Percentiles rank a stretch among this genome's conserved stretches.
These are phyloP conservation scores for Magnolia changhungtana DNA, from an alignment of 164 flowering plant genomes.

Conservation along the genomic window DNA sequence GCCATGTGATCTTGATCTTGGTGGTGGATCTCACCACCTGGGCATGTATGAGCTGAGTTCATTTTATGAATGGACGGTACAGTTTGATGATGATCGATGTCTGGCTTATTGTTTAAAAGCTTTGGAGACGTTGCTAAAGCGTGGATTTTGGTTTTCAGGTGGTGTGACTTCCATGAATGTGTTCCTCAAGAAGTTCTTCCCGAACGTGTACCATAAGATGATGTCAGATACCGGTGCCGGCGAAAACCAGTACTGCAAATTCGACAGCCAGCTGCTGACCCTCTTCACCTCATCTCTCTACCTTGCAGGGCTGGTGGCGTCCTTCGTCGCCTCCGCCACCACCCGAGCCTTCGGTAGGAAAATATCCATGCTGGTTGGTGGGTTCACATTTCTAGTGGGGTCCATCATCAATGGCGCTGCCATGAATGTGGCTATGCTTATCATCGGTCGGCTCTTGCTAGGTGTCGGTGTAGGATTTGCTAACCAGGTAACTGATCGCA, in stretches of 20 bases:
- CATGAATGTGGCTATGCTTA: conserved; percentile 23
- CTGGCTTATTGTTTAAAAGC: too few relatives aligned
- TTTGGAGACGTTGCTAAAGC: too few relatives aligned
- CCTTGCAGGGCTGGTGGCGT: conserved; percentile 36
- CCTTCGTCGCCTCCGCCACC: conserved; percentile 26
- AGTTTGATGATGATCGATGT: too few relatives aligned
- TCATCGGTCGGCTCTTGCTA: conserved; percentile 36
- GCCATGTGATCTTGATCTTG: too few relatives aligned
- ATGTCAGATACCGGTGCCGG: background rate
- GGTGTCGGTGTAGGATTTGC: conserved; percentile 47
- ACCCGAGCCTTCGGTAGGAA: conserved; percentile 32
- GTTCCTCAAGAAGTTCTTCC: conserved; percentile 31
- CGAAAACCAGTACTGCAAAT: conserved; percentile 21
- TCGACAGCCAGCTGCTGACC: conserved; percentile 29
- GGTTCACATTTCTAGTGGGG: conserved; percentile 27
- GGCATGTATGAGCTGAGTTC: too few relatives aligned
- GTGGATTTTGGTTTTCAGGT: conserved; percentile 15
- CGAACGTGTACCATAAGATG: conserved; percentile 14
- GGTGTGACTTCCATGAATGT: conserved; percentile 38
- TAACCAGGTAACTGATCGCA: conserved; percentile 26
- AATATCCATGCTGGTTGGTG: conserved; percentile 29
- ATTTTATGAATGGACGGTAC: too few relatives aligned
- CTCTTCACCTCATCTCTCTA: conserved; percentile 45
- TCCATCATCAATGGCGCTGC: conserved; percentile 30
- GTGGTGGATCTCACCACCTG: too few relatives aligned